Evolutionary conservation across 148 eudicot species (phyloP), one percentile per base, ranked within the genome.

Genomic region (Chenopodium quinoa): DNA sequence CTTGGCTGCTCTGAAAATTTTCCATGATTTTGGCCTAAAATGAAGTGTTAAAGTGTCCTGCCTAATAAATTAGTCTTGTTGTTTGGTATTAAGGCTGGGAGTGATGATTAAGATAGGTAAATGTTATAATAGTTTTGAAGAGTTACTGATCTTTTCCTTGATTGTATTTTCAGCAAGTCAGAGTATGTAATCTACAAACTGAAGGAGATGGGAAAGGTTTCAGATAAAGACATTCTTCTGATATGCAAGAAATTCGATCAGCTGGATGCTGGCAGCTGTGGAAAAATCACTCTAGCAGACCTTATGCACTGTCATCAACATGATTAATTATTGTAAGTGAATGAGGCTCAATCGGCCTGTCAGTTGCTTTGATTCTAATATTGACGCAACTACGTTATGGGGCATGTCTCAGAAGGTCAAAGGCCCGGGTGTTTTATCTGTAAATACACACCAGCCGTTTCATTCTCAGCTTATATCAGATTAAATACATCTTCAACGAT

Each of bases 171-270:
- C 95, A 95, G 99, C 78, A 95, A 95, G 81, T 92, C 99, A 0
- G 99, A 95, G 82, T 95, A 84, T 79, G 97, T 93, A n/a, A 89
- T 95, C 85, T 95, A 95, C 95, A 95, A 95, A 90, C 95, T 95
- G 68, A 95, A 93, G 90, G 99, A 92, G 88, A 88, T 95, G 97
- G 95, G 93, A 19, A 93, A 88, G 83, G 86, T 95, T 32, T 85
- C 97, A 72, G 99, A 95, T 74, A 93, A 93, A 88, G 99, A 95
- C 85, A 86, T 95, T 44, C 77, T 88, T 73, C 85, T 80, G 81
- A 92, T 95, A 40, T 92, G 95, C 88, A 82, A 84, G 84, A 93
- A 88, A 84, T 95, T 95, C 76, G 97, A 93, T 56, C 91, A 90
- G 73, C 88, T 93, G 4, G 99, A 95, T 76, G 58, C 84, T 13